Evolutionary conservation across 352 stramenopile species (phyloP).

Genomic region (Phytophthora vignae): DNA sequence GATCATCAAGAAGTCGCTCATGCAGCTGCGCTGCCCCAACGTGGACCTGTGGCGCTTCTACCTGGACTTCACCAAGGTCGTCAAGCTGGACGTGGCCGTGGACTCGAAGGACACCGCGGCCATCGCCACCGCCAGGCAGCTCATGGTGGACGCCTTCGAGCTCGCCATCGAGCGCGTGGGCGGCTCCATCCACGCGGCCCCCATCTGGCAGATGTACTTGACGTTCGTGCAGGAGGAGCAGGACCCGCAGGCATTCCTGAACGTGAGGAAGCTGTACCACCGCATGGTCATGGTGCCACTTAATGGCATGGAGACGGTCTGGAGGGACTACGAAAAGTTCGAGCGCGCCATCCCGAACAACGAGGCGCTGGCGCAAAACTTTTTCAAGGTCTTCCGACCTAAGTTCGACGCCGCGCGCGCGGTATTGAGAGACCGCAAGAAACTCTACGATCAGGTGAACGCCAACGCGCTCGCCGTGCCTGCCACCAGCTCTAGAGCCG

Average conservation of each 20-base stretch:
- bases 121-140: slow-evolving; percentile 66
- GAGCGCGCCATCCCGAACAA: slow-evolving; percentile 90
- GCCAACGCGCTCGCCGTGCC: slow-evolving; percentile 74
- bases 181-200: slow-evolving; percentile 75
- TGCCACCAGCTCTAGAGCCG: slow-evolving; percentile 36
- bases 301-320: slow-evolving; percentile 82
- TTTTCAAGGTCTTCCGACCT: slow-evolving; percentile 89
- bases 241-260: slow-evolving; percentile 77
- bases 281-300: slow-evolving; percentile 81
- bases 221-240: slow-evolving; percentile 82
- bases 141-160: slow-evolving; percentile 90
- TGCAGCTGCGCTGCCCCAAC: slow-evolving; percentile 82
- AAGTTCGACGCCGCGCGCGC: slow-evolving; percentile 86
- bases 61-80: slow-evolving; percentile 88
- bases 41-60: slow-evolving; percentile 91
- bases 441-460: slow-evolving; percentile 82
- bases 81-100: slow-evolving; percentile 80
- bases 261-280: slow-evolving; percentile 87
- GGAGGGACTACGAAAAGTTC: slow-evolving; percentile 91
- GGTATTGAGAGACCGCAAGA: slow-evolving; percentile 87
- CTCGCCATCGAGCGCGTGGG: slow-evolving; percentile 85
- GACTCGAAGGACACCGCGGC: slow-evolving; percentile 64
- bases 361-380: slow-evolving; percentile 84
- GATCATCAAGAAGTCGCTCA: slow-evolving; percentile 91
- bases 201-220: slow-evolving; percentile 88